Evolutionary conservation across 345 rosid species (phyloP).

Genomic region (Pistacia integerrima): DNA sequence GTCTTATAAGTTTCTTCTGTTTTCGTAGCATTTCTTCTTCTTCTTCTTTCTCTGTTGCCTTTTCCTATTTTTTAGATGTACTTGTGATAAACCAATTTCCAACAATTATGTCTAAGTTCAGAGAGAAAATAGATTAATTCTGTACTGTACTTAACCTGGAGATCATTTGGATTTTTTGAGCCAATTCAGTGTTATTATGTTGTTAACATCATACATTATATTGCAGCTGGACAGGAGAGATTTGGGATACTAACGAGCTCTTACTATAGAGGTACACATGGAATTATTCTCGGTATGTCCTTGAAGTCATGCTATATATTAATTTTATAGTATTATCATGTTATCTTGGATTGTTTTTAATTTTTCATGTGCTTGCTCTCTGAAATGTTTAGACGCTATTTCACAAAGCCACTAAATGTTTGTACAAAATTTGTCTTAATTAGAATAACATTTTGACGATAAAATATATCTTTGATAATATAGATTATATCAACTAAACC

Average conservation of each 20-base stretch:
- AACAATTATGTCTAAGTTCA: neutral
- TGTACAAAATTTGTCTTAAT: neutral
- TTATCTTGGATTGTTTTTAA: neutral
- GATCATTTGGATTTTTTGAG: neutral
- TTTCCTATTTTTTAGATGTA: neutral
- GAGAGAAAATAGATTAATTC: neutral
- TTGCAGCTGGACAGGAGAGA: constrained; percentile 96
- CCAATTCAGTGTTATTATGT: neutral
- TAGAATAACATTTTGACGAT: too few relatives aligned
- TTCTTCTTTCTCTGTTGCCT: neutral
- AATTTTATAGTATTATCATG: neutral
- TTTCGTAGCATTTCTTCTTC: neutral
- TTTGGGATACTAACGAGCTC: constrained; percentile 84
- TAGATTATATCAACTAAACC: too few relatives aligned
- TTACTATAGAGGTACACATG: constrained; percentile 94
- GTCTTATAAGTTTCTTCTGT: neutral
- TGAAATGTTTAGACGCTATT: neutral
- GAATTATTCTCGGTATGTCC: constrained; percentile 85
- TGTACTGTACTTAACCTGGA: neutral
- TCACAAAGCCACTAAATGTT: neutral
- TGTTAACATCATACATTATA: constrained; percentile 18
- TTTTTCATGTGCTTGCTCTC: neutral
- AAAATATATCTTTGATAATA: too few relatives aligned
- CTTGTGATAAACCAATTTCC: neutral
- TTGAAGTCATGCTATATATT: neutral